Conservation (phyloP, 441 rosid species). For the Jatropha multifida region DNA sequence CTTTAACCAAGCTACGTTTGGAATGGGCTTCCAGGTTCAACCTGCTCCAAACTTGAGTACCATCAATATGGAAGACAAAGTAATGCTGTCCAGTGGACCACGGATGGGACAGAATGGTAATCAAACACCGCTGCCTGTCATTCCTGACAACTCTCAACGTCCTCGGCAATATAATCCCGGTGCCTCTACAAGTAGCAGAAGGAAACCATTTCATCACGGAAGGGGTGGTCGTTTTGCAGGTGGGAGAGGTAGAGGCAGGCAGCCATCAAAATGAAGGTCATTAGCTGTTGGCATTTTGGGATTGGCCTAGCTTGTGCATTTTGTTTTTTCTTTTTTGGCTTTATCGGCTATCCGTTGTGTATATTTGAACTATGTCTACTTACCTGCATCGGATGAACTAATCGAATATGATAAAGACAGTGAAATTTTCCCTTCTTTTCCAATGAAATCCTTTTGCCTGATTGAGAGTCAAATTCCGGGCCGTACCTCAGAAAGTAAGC, state of each 20-base stretch:
- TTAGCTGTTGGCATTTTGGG: not conserved
- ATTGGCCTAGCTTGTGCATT: not conserved
- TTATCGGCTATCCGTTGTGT: not conserved
- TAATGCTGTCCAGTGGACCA: slow-evolving; percentile 24
- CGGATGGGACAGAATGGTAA: slow-evolving; percentile 29
- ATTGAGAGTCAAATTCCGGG: too few relatives aligned
- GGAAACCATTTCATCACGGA: slow-evolving; percentile 38
- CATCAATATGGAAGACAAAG: slow-evolving; percentile 32
- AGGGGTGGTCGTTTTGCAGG: slow-evolving; percentile 41
- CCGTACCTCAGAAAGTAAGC: too few relatives aligned
- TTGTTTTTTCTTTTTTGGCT: not conserved
- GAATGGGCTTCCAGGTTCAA: slow-evolving; percentile 44
- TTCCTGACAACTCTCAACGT: slow-evolving; percentile 31
- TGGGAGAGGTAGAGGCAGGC: slow-evolving; percentile 36
- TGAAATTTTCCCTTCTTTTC: too few relatives aligned
- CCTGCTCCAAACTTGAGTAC: slow-evolving; percentile 30
- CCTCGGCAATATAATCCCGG: slow-evolving; percentile 49
- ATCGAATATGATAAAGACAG: not conserved
- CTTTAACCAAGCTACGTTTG: slow-evolving; percentile 47
- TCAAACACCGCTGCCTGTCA: slow-evolving; percentile 21
- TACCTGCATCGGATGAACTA: not conserved
- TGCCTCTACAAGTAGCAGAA: slow-evolving; percentile 44
- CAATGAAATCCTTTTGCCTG: too few relatives aligned
- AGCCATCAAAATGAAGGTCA: slow-evolving; percentile 22
- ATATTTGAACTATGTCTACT: not conserved